Percentiles rank a stretch among this genome's conserved stretches.
phyloP scores from a whole-genome alignment of 208 protist genomes.

The Porcisia deanei region DNA sequence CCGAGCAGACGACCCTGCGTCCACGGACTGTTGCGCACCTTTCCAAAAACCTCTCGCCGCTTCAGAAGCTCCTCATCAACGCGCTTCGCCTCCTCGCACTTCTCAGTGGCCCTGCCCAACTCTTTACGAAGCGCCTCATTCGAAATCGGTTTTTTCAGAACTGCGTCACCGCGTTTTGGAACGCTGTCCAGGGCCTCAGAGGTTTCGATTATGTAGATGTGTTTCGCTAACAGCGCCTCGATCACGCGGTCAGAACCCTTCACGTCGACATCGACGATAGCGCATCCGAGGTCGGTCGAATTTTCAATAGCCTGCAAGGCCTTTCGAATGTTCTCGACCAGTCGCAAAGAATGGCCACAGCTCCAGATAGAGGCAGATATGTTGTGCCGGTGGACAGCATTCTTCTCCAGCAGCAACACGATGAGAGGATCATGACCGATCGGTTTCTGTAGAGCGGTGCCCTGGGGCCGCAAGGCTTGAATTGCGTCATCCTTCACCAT shows the following conservation, averaged over 20 bases:
- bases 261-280: slow-evolving; percentile 58
- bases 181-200: slow-evolving; percentile 42
- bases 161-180: slow-evolving; percentile 35
- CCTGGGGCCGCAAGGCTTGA: slow-evolving; percentile 31
- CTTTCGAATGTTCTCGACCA: slow-evolving; percentile 60
- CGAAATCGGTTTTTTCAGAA: slow-evolving; percentile 54
- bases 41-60: slow-evolving; percentile 50
- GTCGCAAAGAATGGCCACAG: slow-evolving; percentile 58
- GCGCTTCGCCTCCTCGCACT: slow-evolving; percentile 46
- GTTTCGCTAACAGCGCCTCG: slow-evolving; percentile 45
- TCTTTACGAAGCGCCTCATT: slow-evolving; percentile 39
- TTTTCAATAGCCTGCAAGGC: slow-evolving; percentile 60
- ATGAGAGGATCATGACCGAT: slow-evolving; percentile 53
- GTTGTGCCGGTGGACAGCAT: slow-evolving; percentile 67
- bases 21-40: slow-evolving; percentile 69
- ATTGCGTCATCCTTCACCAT: slow-evolving; percentile 49
- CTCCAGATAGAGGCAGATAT: slow-evolving; percentile 57
- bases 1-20: slow-evolving; percentile 59
- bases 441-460: slow-evolving; percentile 24
- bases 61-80: slow-evolving; percentile 56
- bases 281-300: slow-evolving; percentile 64
- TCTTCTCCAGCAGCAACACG: slow-evolving; percentile 68
- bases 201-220: slow-evolving; percentile 66
- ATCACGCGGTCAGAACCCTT: slow-evolving; percentile 42
- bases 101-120: slow-evolving; percentile 39